Percentiles rank a stretch among this genome's conserved stretches.
phyloP scores from a whole-genome alignment of 1,284 basidiomycete species.

The Ustilago tritici region DNA sequence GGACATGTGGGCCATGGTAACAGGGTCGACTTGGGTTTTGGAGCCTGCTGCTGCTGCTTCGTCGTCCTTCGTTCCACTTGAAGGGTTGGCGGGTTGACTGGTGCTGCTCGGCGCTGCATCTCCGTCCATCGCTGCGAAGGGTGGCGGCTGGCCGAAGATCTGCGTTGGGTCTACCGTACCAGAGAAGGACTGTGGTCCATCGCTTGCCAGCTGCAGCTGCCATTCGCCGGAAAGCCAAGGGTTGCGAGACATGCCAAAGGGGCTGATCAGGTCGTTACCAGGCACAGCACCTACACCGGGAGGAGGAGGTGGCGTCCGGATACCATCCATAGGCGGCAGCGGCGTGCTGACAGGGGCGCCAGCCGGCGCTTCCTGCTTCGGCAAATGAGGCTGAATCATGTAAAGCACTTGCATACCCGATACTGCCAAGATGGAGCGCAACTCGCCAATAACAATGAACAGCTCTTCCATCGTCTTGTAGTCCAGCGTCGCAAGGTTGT shows the following conservation, averaged over 20 bases:
- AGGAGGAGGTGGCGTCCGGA: slow-evolving; percentile 31
- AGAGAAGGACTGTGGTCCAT: slow-evolving; percentile 12
- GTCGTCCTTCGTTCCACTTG: slow-evolving; percentile 1
- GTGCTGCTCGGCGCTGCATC: neutral
- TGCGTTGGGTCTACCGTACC: slow-evolving; percentile 33
- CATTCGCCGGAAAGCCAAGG: slow-evolving; percentile 46
- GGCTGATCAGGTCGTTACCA: slow-evolving; percentile 32
- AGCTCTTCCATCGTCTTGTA: slow-evolving; percentile 96
- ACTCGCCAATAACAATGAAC: slow-evolving; percentile 82
- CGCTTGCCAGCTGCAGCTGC: slow-evolving; percentile 35
- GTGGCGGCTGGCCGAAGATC: slow-evolving; percentile 17
- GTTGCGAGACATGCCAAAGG: slow-evolving; percentile 33
- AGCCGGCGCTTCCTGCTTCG: slow-evolving; percentile 27
- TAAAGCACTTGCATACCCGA: slow-evolving; percentile 80
- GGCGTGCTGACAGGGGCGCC: slow-evolving; percentile 2
- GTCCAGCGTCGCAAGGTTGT: slow-evolving; percentile 90
- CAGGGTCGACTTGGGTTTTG: slow-evolving; percentile 19
- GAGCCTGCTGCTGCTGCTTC: slow-evolving; percentile 17
- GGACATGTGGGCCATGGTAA: slow-evolving; percentile 50
- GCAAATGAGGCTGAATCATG: slow-evolving; percentile 43
- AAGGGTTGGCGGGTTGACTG: slow-evolving; percentile 10
- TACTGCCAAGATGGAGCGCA: slow-evolving; percentile 84
- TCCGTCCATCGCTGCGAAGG: neutral
- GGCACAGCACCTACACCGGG: neutral
- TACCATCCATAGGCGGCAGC: slow-evolving; percentile 7